phyloP scores from a whole-genome alignment of 108 stramenopile genomes.

The Discostella stelligeroides region DNA sequence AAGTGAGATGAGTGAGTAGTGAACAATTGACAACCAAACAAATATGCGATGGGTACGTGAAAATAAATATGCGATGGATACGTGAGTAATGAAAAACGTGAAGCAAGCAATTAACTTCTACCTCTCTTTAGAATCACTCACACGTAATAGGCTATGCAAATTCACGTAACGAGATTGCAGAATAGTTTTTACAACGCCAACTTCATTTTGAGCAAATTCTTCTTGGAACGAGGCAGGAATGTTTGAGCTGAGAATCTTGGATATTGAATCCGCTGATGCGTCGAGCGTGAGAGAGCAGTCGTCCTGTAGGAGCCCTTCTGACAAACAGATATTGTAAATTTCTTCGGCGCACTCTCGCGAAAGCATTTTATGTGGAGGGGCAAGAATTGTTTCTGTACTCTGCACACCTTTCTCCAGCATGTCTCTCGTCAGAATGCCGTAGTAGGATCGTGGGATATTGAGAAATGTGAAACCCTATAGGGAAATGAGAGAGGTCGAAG shows the following conservation, averaged over 20 bases:
- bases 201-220: slow-evolving; percentile 45
- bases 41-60: too few species aligned
- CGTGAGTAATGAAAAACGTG: neutral
- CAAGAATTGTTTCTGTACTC: neutral
- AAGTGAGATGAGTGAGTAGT: neutral
- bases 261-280: slow-evolving; percentile 32
- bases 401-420: slow-evolving; percentile 41
- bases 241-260: slow-evolving; percentile 25
- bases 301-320: slow-evolving; percentile 36
- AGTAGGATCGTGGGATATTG: slow-evolving; percentile 84
- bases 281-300: slow-evolving; percentile 77
- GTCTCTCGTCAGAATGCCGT: slow-evolving; percentile 66
- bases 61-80: neutral
- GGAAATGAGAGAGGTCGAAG: neutral
- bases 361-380: slow-evolving; percentile 15
- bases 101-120: neutral
- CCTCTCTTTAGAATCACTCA: neutral
- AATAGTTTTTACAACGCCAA: slow-evolving; percentile 56
- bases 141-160: slow-evolving; percentile 70
- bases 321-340: slow-evolving; percentile 50
- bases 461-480: slow-evolving; percentile 81
- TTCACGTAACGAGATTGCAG: slow-evolving; percentile 78
- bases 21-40: too few species aligned
- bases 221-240: slow-evolving; percentile 25
- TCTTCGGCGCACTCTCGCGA: slow-evolving; percentile 45